Base-by-base conservation (phyloP, 2,329 filamentous ascomycete genomes). In the Fusarium bactridioides region DNA sequence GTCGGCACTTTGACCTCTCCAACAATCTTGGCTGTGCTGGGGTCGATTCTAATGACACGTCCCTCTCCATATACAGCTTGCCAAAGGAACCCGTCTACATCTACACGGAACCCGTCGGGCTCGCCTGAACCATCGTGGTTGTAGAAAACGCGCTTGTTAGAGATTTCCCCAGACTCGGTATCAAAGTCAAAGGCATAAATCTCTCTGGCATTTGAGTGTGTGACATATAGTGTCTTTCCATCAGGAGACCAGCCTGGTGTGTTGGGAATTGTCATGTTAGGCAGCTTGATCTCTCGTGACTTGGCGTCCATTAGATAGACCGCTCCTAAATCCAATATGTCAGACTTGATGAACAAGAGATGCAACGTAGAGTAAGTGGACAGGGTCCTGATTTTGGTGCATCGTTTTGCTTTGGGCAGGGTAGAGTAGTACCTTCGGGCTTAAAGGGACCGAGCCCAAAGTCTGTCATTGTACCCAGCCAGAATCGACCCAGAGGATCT, bases 401-500 rank as follows among this genome's bases (percentile, higher is more conserved):
- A n/a, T n/a, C n/a, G n/a, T n/a, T n/a, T n/a, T n/a, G n/a, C n/a
- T n/a, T n/a, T n/a, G n/a, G n/a, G 25, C 25, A 41, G 23, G 23
- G 33, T 43, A 55, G 55, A 63, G 79, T 76, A 63, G 79, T 76
- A 88, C 88, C 88, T 80, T 91, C 87, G 50, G 89, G 84, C 77
- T 90, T 84, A 61, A 93, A 92, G 7, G 82, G 81, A 38, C 87
- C 87, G 25, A 83, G 74, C 21, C 81, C 82, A 75, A 90, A 89
- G 78, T 97, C 94, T 70, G 94, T 96, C 93, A 97, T 97, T 70
- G 89, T 89, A 12, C 94, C 94, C 10, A 94, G 86, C 92, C 94
- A 97, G 83, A 95, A 96, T 38, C 94, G 86, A 37, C 95, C 94
- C 70, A 91, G 87, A 31, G 90, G 91, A 78, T 97, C 94, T 57